A percentile compares a stretch with the other conserved stretches of the same genome.
These are phyloP conservation scores for Sclerotinia subarctica DNA, from an alignment of 2,329 filamentous ascomycete species.

Conservation along the genomic window DNA sequence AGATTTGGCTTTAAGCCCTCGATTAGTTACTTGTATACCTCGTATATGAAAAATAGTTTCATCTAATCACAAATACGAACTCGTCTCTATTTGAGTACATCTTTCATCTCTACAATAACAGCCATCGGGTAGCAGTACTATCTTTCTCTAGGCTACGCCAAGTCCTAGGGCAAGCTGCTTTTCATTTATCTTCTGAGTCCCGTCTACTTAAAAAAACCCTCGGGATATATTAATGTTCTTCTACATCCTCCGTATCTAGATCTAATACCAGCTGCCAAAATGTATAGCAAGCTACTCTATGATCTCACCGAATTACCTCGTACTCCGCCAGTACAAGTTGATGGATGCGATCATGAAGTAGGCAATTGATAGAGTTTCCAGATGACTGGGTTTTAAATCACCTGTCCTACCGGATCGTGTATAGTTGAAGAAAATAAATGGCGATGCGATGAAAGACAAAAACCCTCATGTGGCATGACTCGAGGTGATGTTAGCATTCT, in stretches of 20 bases:
- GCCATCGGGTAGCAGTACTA: background rate
- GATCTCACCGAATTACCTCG: background rate
- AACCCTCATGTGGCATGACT: too few species aligned
- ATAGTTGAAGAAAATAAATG: too few species aligned
- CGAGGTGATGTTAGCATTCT: too few species aligned
- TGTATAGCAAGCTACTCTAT: background rate
- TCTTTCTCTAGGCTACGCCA: background rate
- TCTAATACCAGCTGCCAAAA: too few species aligned
- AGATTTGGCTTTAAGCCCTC: background rate
- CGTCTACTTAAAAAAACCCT: background rate
- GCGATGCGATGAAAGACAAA: too few species aligned
- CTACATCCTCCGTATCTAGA: background rate
- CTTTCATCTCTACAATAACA: background rate
- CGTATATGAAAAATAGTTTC: background rate
- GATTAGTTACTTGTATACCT: too few species aligned
- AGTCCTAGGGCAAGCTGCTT: background rate
- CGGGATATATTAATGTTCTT: background rate
- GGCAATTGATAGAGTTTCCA: background rate
- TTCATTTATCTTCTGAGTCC: background rate
- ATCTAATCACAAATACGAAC: too few species aligned
- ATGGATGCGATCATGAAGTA: background rate
- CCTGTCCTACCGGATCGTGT: background rate
- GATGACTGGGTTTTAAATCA: background rate
- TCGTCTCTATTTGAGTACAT: background rate
- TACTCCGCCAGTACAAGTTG: background rate